phyloP scores from a whole-genome alignment of 805 yeast species.

The Maudiozyma saulgeensis region DNA sequence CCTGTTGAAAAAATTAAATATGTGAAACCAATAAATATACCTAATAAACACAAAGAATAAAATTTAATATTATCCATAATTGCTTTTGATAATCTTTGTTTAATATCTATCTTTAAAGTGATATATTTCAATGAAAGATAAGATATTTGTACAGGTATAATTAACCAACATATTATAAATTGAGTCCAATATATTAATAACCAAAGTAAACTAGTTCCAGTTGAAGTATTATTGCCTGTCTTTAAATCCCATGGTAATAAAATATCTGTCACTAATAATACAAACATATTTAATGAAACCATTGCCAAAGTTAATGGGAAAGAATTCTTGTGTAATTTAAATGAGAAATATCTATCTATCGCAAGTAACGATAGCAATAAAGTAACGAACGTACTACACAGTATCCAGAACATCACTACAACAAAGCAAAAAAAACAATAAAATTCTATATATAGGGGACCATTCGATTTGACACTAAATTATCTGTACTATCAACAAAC shows the following conservation, averaged over 20 bases:
- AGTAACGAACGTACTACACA: neutral
- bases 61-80: slow-evolving; percentile 22
- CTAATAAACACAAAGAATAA: slow-evolving; percentile 19
- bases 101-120: slow-evolving; percentile 9
- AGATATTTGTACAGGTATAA: slow-evolving; percentile 26
- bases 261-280: slow-evolving; percentile 22
- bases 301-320: slow-evolving; percentile 16
- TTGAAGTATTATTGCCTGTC: neutral
- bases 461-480: neutral
- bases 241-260: slow-evolving; percentile 24
- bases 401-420: neutral
- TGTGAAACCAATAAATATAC: slow-evolving; percentile 17
- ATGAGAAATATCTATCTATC: slow-evolving; percentile 23
- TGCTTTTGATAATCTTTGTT: slow-evolving; percentile 15
- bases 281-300: slow-evolving; percentile 19
- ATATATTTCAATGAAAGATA: slow-evolving; percentile 22
- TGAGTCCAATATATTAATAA: slow-evolving; percentile 23
- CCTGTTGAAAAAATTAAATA: slow-evolving; percentile 20
- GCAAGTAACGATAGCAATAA: slow-evolving; percentile 10
- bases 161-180: slow-evolving; percentile 25
- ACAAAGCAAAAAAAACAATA: neutral
- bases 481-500: neutral
- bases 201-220: slow-evolving; percentile 13
- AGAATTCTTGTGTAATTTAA: slow-evolving; percentile 21
- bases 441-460: neutral